A percentile compares a stretch with the other conserved stretches of the same genome.
phyloP scores from a whole-genome alignment of 768 basidiomycete genomes.

The Kwoniella sp. region DNA sequence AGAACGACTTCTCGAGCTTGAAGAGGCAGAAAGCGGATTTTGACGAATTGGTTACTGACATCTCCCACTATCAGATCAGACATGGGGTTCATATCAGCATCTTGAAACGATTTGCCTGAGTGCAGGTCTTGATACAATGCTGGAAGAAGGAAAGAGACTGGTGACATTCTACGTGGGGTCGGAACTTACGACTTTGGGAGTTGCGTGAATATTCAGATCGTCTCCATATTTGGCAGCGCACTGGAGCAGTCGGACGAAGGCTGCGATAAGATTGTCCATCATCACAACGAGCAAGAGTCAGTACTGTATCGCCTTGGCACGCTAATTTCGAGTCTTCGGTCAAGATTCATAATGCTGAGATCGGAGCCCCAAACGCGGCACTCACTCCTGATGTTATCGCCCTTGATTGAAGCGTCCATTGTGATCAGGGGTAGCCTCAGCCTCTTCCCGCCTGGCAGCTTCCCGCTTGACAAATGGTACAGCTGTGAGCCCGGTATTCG shows the following conservation, averaged over 20 bases:
- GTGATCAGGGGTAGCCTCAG: background rate
- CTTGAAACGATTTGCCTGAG: too few species aligned
- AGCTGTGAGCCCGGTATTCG: background rate
- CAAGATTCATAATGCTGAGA: background rate
- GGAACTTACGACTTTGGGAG: constrained; percentile 45
- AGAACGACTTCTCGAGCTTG: constrained; percentile 46
- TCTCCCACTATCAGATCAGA: constrained; percentile 39
- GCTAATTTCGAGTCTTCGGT: background rate
- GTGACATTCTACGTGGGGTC: background rate
- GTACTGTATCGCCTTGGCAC: too few species aligned
- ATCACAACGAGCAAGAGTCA: background rate
- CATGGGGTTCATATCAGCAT: too few species aligned
- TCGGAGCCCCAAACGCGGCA: too few species aligned
- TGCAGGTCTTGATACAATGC: background rate
- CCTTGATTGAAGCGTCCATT: constrained; percentile 26
- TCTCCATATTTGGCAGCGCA: constrained; percentile 55
- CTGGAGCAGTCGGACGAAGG: constrained; percentile 48
- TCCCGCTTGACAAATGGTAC: background rate
- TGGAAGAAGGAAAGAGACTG: background rate
- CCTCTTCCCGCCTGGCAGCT: background rate
- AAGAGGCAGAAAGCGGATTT: constrained; percentile 53
- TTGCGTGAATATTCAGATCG: constrained; percentile 51
- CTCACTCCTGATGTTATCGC: constrained; percentile 23
- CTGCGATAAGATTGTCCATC: constrained; percentile 9
- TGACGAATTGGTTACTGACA: constrained; percentile 51